Evolutionary conservation across 257 asterid genomes (phyloP).

Genomic region (Jaltomata sinuosa): DNA sequence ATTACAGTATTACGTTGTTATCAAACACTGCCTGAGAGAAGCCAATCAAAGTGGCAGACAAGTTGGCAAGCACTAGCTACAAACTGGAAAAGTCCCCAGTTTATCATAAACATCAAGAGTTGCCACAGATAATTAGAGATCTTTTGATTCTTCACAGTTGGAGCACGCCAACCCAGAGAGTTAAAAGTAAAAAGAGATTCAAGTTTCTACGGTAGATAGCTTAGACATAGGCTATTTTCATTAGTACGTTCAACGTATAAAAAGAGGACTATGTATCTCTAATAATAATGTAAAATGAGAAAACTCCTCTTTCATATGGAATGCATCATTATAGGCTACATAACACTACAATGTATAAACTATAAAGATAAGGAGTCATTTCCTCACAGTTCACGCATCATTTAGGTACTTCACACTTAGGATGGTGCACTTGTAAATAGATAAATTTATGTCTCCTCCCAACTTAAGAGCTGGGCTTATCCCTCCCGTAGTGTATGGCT

Average conservation of each 20-base stretch:
- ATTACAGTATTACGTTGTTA: not conserved
- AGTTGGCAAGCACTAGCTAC: not conserved
- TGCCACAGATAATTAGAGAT: not conserved
- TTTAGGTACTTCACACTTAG: not conserved
- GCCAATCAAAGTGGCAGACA: not conserved
- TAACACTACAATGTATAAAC: too few relatives aligned
- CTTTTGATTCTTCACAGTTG: not conserved
- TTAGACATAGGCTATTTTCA: not conserved
- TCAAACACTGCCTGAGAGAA: not conserved
- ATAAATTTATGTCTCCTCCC: too few relatives aligned
- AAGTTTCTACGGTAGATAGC: not conserved
- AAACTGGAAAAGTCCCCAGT: not conserved
- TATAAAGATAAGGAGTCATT: too few relatives aligned
- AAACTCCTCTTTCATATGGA: not conserved
- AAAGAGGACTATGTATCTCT: not conserved
- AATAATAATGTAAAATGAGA: not conserved
- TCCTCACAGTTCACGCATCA: too few relatives aligned
- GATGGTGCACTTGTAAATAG: not conserved
- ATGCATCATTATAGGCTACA: not conserved
- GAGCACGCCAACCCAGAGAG: not conserved
- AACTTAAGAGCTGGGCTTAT: not conserved
- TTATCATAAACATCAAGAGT: not conserved
- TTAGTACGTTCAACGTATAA: not conserved
- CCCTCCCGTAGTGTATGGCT: not conserved
- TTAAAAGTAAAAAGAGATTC: not conserved